Percentiles rank a stretch among this genome's conserved stretches.
These are phyloP conservation scores for Wallacemonas sp. DNA, from an alignment of 208 protist species.

Conservation along the genomic window DNA sequence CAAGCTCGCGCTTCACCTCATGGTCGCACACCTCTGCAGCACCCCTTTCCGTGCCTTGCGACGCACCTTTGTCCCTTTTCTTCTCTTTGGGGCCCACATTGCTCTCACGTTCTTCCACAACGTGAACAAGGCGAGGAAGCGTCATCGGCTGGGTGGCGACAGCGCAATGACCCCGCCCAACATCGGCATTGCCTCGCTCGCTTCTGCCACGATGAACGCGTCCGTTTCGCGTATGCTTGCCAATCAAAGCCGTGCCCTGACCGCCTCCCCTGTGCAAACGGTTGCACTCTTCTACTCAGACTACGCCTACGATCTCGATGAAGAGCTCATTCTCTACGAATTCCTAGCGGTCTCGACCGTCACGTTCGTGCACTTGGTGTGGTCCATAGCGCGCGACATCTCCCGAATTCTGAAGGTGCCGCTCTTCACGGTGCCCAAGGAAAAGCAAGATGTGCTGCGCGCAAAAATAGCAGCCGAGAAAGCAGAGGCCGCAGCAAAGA, in stretches of 20 bases:
- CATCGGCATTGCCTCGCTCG: neutral
- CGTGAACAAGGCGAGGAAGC: conserved; percentile 23
- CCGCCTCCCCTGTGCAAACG: neutral
- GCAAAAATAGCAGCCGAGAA: conserved; percentile 29
- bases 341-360: conserved; percentile 60
- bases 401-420: conserved; percentile 46
- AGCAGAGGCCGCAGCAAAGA: neutral
- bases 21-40: conserved; percentile 76
- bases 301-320: conserved; percentile 43
- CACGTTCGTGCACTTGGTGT: conserved; percentile 62
- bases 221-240: no score
- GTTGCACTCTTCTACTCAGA: conserved; percentile 19
- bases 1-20: conserved; percentile 79
- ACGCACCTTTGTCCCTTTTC: conserved; percentile 68
- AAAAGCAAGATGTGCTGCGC: conserved; percentile 46
- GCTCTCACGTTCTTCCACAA: conserved; percentile 51
- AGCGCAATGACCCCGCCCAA: neutral
- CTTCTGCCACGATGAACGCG: neutral
- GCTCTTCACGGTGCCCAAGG: conserved; percentile 56
- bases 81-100: conserved; percentile 60
- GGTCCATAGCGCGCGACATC: conserved; percentile 41
- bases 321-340: conserved; percentile 60
- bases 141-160: neutral
- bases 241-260: neutral
- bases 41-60: conserved; percentile 51